A percentile compares a stretch with the other conserved stretches of the same genome.
These are phyloP conservation scores for Antitrichia curtipendula DNA, from an alignment of 225 moss, liverwort and hornwort species.

Conservation along the genomic window DNA sequence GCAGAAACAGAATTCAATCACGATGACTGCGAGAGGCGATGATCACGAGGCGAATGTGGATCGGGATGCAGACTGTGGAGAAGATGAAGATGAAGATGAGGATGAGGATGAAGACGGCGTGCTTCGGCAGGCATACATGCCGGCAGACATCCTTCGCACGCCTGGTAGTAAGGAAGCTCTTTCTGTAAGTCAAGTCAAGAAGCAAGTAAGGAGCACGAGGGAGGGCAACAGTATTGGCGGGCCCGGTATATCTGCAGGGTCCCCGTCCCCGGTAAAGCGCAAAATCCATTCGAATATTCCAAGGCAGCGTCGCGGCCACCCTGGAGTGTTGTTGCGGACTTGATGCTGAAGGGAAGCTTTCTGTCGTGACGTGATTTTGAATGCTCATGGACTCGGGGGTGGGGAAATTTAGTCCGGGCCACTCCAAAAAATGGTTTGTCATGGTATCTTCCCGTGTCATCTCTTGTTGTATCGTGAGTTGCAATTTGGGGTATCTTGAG, in stretches of 20 bases:
- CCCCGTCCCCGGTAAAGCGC: neutral
- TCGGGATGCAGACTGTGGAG: neutral
- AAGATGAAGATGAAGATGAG: neutral
- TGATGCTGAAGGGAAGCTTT: neutral
- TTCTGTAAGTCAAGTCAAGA: neutral
- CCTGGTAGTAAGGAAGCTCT: neutral
- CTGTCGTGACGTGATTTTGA: neutral
- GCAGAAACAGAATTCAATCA: neutral
- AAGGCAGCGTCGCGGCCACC: neutral
- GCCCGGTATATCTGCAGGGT: neutral
- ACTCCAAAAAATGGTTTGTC: no score
- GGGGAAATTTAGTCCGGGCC: no score
- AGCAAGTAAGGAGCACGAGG: neutral
- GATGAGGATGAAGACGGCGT: neutral
- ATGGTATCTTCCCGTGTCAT: no score
- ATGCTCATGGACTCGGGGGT: no score
- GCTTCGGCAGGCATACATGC: neutral
- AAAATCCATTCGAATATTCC: neutral
- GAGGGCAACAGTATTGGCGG: neutral
- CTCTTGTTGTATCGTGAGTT: no score
- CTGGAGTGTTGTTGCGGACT: neutral
- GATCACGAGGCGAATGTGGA: neutral
- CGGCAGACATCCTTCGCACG: neutral
- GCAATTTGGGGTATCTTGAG: no score
- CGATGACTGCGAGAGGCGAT: neutral